phyloP scores from a whole-genome alignment of 768 basidiomycete species.

The Chalciporus chontae region DNA sequence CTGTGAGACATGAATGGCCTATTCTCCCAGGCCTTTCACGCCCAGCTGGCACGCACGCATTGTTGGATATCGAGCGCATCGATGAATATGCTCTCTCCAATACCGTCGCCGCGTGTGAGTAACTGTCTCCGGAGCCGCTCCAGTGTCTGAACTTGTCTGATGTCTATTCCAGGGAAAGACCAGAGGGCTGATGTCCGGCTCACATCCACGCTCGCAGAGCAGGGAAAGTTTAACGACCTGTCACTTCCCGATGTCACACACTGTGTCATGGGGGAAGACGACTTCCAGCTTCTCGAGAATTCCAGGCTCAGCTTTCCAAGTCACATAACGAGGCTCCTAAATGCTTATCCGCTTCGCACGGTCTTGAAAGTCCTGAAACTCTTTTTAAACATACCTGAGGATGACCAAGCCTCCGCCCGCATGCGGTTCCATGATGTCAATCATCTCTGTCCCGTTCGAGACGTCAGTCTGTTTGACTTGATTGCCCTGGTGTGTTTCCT shows the following conservation, averaged over 20 bases:
- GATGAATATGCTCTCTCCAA: background rate
- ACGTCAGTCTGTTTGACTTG: constrained; percentile 8
- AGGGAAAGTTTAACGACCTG: background rate
- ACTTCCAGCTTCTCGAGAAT: background rate
- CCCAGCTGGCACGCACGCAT: constrained; percentile 3
- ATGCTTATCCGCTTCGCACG: constrained; percentile 3
- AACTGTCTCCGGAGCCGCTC: background rate
- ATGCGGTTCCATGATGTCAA: constrained; percentile 6
- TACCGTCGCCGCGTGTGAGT: background rate
- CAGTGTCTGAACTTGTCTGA: background rate
- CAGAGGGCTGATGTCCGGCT: background rate
- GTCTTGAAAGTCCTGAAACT: background rate
- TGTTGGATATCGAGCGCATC: constrained; percentile 6
- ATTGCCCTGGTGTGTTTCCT: background rate
- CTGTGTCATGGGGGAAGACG: background rate
- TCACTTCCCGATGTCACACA: background rate
- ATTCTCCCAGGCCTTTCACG: background rate
- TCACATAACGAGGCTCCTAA: constrained; percentile 8
- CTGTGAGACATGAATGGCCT: constrained; percentile 7
- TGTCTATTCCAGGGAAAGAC: background rate
- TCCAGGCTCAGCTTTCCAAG: background rate
- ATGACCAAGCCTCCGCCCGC: background rate
- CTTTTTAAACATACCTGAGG: background rate
- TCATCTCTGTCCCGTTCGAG: constrained; percentile 1
- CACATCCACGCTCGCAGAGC: background rate